Evolutionary conservation across 495 filamentous ascomycete species (phyloP), one percentile per base, ranked within the genome.

Genomic region (Trichoderma gamsii): DNA sequence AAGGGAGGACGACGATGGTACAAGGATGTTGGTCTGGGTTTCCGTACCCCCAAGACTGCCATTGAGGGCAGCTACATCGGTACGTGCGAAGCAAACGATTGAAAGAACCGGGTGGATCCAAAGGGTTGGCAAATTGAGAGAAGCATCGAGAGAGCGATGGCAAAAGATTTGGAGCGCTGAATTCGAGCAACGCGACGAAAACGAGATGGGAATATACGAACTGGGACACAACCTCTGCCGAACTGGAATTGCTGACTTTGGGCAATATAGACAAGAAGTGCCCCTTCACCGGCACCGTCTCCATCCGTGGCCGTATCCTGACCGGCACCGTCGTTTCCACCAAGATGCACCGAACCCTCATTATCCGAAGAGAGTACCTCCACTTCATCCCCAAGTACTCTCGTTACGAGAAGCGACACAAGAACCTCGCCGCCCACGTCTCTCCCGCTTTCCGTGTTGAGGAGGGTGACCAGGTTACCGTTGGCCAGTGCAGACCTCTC

Each of bases 331-430:
- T 99, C 75, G 91, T 98, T 79, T 97, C 93, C 71, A 99, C 96
- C 80, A 97, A 97, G 90, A 97, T 97, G 93, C 93, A 97, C 90
- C 89, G 93, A 79, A 99, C 95, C 75, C 86, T 97, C 78, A 88
- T 98, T 86, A 97, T 99, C 87, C 96, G 95, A 81, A 92, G 95
- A 81, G 96, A 99, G 87, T 99, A 98, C 86, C 93, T 99, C 72
- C 95, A 98, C 88, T 98, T 91, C 88, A 88, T 98, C 79, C 93
- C 93, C 79, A 98, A 98, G 84, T 98, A 97, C 87, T 84, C 90
- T 79, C 89, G 95, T 88, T 99, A 99, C 83, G 96, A 99, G 91
- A 97, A 96, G 87, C 86, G 95, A 77, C 95, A 99, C 89, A 98
- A 96, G 90, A 99, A 99, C 88, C 85, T 99, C 59, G 90, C 95